Percentiles rank a stretch among this genome's conserved stretches.
phyloP scores from a whole-genome alignment of 306 rosid genomes.

The Sicyos baderoa region DNA sequence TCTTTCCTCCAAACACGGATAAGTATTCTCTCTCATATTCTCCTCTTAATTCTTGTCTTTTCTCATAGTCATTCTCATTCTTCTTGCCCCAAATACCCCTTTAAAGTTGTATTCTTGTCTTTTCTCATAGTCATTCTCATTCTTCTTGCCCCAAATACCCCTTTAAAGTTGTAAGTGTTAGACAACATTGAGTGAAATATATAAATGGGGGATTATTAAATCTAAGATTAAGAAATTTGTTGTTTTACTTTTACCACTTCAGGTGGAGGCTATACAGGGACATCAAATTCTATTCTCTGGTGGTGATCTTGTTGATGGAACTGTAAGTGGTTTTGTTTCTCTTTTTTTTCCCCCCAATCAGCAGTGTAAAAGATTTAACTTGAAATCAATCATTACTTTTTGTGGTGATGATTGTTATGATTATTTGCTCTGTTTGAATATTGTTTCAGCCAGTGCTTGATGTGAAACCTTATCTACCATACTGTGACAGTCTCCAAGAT shows the following conservation, averaged over 20 bases:
- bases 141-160: too few species aligned
- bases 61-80: too few species aligned
- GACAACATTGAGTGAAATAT: background rate
- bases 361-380: background rate
- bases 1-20: too few species aligned
- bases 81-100: too few species aligned
- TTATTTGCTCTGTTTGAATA: constrained; percentile 24
- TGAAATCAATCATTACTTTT: constrained; percentile 13
- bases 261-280: constrained; percentile 80
- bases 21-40: too few species aligned
- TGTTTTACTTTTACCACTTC: constrained; percentile 17
- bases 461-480: constrained; percentile 86
- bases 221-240: background rate
- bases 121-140: too few species aligned
- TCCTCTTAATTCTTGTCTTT: too few species aligned
- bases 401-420: constrained; percentile 11
- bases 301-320: constrained; percentile 91
- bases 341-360: constrained; percentile 15
- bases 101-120: background rate
- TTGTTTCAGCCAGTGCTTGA: constrained; percentile 79
- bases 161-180: background rate
- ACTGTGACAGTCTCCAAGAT: constrained; percentile 58
- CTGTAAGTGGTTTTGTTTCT: constrained; percentile 48
- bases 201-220: background rate
- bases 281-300: constrained; percentile 77